A percentile compares a stretch with the other conserved stretches of the same genome.
Conservation (phyloP, 2,329 filamentous ascomycete species). For the Neofusicoccum parvum region DNA sequence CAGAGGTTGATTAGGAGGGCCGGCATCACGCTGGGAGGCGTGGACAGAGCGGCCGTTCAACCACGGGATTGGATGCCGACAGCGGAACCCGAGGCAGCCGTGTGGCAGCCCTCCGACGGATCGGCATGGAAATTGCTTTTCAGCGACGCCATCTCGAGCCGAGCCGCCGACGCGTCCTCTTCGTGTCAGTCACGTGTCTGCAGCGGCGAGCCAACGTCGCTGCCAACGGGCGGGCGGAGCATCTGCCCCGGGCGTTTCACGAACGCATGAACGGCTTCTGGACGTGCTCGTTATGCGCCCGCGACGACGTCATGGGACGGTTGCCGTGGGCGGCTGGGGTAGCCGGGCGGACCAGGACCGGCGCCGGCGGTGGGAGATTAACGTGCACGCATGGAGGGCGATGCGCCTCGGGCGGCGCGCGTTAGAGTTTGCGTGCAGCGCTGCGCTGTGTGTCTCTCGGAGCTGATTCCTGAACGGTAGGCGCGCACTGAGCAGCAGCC, state of each 20-base stretch:
- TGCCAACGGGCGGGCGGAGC: neutral
- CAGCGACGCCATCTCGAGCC: constrained; percentile 12
- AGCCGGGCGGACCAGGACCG: constrained; percentile 2
- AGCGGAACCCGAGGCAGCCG: constrained; percentile 10
- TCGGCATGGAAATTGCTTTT: constrained; percentile 19
- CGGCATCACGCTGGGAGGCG: constrained; percentile 3
- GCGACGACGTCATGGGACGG: constrained; percentile 8
- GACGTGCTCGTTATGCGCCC: constrained; percentile 15
- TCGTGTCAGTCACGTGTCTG: constrained; percentile 8
- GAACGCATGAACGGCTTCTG: neutral
- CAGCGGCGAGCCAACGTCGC: neutral
- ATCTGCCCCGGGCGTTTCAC: constrained; percentile 2
- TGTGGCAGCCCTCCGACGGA: constrained; percentile 6
- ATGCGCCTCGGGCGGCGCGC: constrained; percentile 7
- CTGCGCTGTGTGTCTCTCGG: neutral
- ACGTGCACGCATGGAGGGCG: constrained; percentile 15
- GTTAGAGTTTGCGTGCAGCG: constrained; percentile 6
- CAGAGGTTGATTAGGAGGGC: constrained; percentile 6
- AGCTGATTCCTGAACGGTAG: neutral
- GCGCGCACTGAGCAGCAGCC: constrained; percentile 4
- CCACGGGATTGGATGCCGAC: constrained; percentile 10
- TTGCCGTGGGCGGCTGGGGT: constrained; percentile 4
- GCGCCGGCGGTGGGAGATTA: constrained; percentile 13
- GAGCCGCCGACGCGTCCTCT: constrained; percentile 16
- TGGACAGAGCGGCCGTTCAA: neutral